Percentiles rank a stretch among this genome's conserved stretches.
These are phyloP conservation scores for Plectosphaerella sp. DNA, from an alignment of 2,329 filamentous ascomycete species.

Conservation along the genomic window DNA sequence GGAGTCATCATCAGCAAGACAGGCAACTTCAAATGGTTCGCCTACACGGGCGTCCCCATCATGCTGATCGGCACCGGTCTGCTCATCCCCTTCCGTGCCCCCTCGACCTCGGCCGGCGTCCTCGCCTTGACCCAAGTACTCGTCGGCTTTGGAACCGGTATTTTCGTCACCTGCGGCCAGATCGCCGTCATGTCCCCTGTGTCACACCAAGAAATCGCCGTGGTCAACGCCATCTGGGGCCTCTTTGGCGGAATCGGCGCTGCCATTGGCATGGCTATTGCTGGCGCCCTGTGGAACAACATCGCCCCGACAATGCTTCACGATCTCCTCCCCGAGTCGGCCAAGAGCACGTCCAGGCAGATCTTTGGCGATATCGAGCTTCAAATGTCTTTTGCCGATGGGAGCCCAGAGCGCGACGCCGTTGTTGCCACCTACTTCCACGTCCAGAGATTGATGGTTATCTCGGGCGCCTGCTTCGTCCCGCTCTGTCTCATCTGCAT, in stretches of 20 bases:
- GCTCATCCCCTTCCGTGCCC: conserved; percentile 36
- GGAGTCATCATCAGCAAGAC: conserved; percentile 41
- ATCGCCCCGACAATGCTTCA: conserved; percentile 38
- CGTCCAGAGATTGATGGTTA: conserved; percentile 34
- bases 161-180: conserved; percentile 41
- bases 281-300: conserved; percentile 59
- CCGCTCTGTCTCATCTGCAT: conserved; percentile 30
- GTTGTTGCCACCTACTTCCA: conserved; percentile 53
- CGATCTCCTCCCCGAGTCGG: conserved; percentile 36
- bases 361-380: conserved; percentile 45
- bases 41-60: conserved; percentile 32
- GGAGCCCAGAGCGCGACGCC: conserved; percentile 43
- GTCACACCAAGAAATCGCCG: conserved; percentile 51
- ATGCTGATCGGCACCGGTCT: conserved; percentile 37
- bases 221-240: conserved; percentile 51
- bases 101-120: conserved; percentile 32
- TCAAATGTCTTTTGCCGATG: conserved; percentile 45
- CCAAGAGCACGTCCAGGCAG: conserved; percentile 23
- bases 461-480: conserved; percentile 30
- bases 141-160: conserved; percentile 35
- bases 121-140: conserved; percentile 51
- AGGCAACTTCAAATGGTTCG: conserved; percentile 39
- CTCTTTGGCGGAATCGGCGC: conserved; percentile 56
- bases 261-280: conserved; percentile 53
- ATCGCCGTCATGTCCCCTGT: conserved; percentile 53